phyloP scores from a whole-genome alignment of 345 rosid genomes.

The Microthlaspi erraticum region DNA sequence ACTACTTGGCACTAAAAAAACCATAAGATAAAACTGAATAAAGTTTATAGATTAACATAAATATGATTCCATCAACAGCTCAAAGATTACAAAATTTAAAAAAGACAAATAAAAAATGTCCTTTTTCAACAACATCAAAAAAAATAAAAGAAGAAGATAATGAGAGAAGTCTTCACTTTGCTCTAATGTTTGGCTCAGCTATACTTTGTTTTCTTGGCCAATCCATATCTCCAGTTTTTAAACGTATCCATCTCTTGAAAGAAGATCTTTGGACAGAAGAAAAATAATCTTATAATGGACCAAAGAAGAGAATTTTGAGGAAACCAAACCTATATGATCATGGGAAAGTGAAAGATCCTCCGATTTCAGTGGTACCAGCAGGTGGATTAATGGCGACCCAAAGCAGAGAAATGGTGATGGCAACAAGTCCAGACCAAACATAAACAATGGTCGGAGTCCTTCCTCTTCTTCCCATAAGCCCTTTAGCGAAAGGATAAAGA shows the following conservation, averaged over 20 bases:
- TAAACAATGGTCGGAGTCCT: too few species aligned
- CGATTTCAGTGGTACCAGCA: too few species aligned
- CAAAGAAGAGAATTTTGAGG: conserved; percentile 15
- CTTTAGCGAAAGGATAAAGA: too few species aligned
- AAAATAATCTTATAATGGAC: neutral
- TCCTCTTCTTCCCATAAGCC: too few species aligned
- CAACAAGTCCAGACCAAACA: too few species aligned
- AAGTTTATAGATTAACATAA: conserved; percentile 15
- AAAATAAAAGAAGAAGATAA: neutral
- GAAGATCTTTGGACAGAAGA: conserved; percentile 24
- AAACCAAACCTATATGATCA: conserved; percentile 52
- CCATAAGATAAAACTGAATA: neutral
- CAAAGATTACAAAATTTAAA: conserved; percentile 39
- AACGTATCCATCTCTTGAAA: conserved; percentile 3
- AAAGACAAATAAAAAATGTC: conserved; percentile 39
- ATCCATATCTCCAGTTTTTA: conserved; percentile 25
- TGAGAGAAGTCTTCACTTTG: conserved; percentile 28
- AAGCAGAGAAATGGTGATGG: too few species aligned
- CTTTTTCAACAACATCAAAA: conserved; percentile 28
- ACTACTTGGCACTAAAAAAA: too few species aligned
- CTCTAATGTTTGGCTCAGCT: conserved; percentile 25
- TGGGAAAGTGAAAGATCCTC: conserved; percentile 59
- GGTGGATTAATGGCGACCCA: too few species aligned
- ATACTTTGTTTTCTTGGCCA: conserved; percentile 33
- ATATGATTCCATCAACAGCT: conserved; percentile 21